Evolutionary conservation across 768 basidiomycete species (phyloP).

Genomic region (Podaxis rugospora): DNA sequence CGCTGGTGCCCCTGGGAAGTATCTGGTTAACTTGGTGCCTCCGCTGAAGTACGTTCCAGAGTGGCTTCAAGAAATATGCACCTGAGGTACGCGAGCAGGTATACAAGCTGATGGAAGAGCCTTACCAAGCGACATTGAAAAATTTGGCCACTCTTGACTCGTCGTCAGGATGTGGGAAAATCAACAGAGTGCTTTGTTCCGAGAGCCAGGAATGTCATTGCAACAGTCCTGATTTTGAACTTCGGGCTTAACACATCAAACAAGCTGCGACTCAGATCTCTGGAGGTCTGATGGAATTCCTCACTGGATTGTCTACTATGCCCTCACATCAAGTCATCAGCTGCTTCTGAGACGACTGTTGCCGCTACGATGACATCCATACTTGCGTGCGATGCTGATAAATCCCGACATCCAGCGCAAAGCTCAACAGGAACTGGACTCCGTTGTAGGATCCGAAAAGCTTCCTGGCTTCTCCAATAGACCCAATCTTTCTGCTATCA

Average conservation of each 20-base stretch:
- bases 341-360: not conserved
- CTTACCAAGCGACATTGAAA: not conserved
- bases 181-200: not conserved
- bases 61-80: not conserved
- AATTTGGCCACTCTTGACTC: not conserved
- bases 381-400: slow-evolving; percentile 1
- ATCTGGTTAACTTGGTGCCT: not conserved
- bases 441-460: slow-evolving; percentile 10
- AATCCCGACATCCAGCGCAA: slow-evolving; percentile 14
- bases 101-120: not conserved
- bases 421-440: slow-evolving; percentile 21
- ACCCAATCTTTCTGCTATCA: slow-evolving; percentile 14
- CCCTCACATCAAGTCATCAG: not conserved
- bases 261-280: not conserved
- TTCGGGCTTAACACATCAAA: not conserved
- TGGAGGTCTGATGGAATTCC: not conserved
- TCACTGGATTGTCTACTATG: not conserved
- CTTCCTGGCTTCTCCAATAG: slow-evolving; percentile 19
- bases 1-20: not conserved
- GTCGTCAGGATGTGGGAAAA: not conserved
- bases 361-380: not conserved
- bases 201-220: not conserved
- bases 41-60: not conserved
- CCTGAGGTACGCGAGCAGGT: not conserved
- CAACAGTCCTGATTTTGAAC: not conserved